These are phyloP conservation scores for Astrothelium subdiscretum DNA, from an alignment of 495 filamentous ascomycete species.

Conservation along the genomic window DNA sequence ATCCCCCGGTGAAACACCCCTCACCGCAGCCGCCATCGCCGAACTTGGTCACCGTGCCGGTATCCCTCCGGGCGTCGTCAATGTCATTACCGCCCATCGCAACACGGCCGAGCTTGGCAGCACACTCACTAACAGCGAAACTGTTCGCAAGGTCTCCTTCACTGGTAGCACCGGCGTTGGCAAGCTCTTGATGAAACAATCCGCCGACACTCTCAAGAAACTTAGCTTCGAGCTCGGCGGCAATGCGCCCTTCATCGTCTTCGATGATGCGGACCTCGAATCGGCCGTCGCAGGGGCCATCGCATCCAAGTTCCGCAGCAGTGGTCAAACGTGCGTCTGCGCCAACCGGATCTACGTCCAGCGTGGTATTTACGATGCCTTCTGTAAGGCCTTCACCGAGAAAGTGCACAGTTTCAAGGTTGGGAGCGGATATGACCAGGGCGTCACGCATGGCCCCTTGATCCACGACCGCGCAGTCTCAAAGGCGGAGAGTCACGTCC, in stretches of 20 bases:
- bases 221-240: constrained; percentile 62
- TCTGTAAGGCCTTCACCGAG: constrained; percentile 28
- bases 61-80: constrained; percentile 48
- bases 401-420: constrained; percentile 34
- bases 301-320: constrained; percentile 53
- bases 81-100: constrained; percentile 47
- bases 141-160: constrained; percentile 62
- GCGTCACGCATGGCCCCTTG: constrained; percentile 33
- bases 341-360: constrained; percentile 66
- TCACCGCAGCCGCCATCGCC: constrained; percentile 44
- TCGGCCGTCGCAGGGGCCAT: constrained; percentile 49
- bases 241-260: constrained; percentile 64
- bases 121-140: constrained; percentile 51
- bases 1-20: constrained; percentile 55
- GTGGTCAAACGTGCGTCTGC: constrained; percentile 63
- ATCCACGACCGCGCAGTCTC: constrained; percentile 33
- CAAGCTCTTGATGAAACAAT: constrained; percentile 48
- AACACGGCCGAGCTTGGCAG: constrained; percentile 55
- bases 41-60: constrained; percentile 48
- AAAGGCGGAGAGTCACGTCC: constrained; percentile 29
- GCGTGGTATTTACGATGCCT: constrained; percentile 33
- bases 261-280: constrained; percentile 61
- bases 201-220: constrained; percentile 55
- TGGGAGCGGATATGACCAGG: constrained; percentile 30
- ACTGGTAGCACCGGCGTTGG: constrained; percentile 58